Evolutionary conservation across 192 early-diverging fungal genomes (phyloP), one percentile per base, ranked within the genome.

Genomic region (Entophlyctis luteolus): DNA sequence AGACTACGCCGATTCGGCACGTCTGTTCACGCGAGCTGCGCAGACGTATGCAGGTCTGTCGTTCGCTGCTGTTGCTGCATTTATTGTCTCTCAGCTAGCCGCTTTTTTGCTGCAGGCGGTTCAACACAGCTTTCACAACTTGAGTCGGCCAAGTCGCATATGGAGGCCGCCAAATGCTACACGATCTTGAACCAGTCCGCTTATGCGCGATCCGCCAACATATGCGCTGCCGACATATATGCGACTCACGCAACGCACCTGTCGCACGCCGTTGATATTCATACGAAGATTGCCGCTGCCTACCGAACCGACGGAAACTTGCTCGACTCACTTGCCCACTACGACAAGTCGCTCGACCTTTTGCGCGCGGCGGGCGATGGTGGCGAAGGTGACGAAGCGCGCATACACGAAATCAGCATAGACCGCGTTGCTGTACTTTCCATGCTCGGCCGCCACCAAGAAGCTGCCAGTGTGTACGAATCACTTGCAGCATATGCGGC

Each of bases 101-200:
- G n/a, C n/a, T n/a, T n/a, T n/a, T n/a, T n/a, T n/a, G n/a, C n/a
- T n/a, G n/a, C n/a, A 28, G 14, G 1, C 2, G 52, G 52, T 23
- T 14, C 29, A 23, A 34, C 55, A 34, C 31, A 34, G 20, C 18
- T 16, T 18, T 22, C 33, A 18, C 29, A 14, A 28, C 36, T 54
- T 4, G 50, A 66, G 32, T 33, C 49, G 1, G 63, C 49, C 52
- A 55, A 55, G 6, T 18, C 48, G 6, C 35, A 53, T 33, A n/a
- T n/a, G 25, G 63, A 66, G 55, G 63, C 63, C 29, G 63, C 63
- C 10, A 66, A 66, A 38, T 66, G 63, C 52, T 54, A 55, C 52
- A 39, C 18, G 14, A 52, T 66, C 10, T 52, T 66, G 22, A 66
- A 35, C 29, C 63, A 66, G 35, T n/a, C 20, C 12, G 52, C 32